These are phyloP conservation scores for Lachnellula subtilissima DNA, from an alignment of 2,329 filamentous ascomycete genomes.

Conservation along the genomic window DNA sequence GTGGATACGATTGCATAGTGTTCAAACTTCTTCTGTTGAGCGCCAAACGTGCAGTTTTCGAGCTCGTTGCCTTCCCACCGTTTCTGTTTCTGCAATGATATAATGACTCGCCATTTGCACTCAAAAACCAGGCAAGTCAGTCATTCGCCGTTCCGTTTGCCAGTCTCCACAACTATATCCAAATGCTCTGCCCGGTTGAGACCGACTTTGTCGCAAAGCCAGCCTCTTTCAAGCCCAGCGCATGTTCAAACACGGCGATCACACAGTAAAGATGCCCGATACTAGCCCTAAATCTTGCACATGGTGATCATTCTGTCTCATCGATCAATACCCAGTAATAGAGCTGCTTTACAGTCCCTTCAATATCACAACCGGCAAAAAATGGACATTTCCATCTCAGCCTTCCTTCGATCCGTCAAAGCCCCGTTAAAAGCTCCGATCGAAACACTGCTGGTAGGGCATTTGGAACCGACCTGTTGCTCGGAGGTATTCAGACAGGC, in stretches of 20 bases:
- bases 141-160: not conserved
- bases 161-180: not conserved
- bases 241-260: not conserved
- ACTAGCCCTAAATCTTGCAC: not conserved
- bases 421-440: not conserved
- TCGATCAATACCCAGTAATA: not conserved
- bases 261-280: not conserved
- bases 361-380: not conserved
- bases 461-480: not conserved
- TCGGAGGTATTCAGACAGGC: no score
- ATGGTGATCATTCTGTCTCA: not conserved
- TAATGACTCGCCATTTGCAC: not conserved
- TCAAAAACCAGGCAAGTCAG: not conserved
- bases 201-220: not conserved
- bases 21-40: not conserved
- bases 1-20: not conserved
- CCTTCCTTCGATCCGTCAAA: not conserved
- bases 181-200: not conserved
- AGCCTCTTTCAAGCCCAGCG: not conserved
- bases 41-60: not conserved
- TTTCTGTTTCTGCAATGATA: not conserved
- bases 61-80: not conserved
- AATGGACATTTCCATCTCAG: not conserved
- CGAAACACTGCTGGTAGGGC: not conserved
- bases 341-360: not conserved